A percentile compares a stretch with the other conserved stretches of the same genome.
Conservation (phyloP, 1,284 basidiomycete genomes). For the Bondarzewia mesenterica region DNA sequence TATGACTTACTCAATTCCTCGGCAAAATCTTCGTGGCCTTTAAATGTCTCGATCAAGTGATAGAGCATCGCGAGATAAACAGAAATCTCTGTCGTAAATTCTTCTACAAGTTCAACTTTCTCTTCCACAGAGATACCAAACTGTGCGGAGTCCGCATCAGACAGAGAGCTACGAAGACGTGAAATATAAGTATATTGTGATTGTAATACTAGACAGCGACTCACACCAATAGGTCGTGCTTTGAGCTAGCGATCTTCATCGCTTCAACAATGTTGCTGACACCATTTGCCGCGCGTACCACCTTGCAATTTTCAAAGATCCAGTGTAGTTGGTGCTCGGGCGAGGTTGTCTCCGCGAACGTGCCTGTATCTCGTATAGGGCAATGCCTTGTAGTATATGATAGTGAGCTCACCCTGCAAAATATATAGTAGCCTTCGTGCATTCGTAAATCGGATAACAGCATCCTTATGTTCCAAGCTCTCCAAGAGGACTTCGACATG, state of each 20-base stretch:
- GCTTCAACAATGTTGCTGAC: constrained; percentile 80
- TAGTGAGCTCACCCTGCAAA: constrained; percentile 63
- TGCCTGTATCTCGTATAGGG: constrained; percentile 42
- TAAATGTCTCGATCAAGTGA: constrained; percentile 87
- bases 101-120: constrained; percentile 74
- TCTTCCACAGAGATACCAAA: constrained; percentile 63
- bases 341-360: constrained; percentile 85
- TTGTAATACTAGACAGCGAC: not conserved
- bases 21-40: constrained; percentile 87
- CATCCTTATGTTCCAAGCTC: constrained; percentile 77
- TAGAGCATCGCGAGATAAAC: constrained; percentile 91
- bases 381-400: not conserved
- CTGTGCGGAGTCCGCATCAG: constrained; percentile 62
- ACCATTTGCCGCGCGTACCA: constrained; percentile 81
- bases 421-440: constrained; percentile 86
- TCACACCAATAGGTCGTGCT: constrained; percentile 80
- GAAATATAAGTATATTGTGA: not conserved
- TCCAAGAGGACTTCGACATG: constrained; percentile 79
- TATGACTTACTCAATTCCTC: constrained; percentile 84
- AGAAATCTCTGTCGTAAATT: constrained; percentile 85
- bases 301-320: constrained; percentile 91
- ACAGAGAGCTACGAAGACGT: constrained; percentile 45
- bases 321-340: constrained; percentile 93
- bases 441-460: constrained; percentile 79
- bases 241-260: constrained; percentile 83